Percentiles rank a stretch among this genome's conserved stretches.
Conservation (phyloP, 2,329 filamentous ascomycete species). For the Sporothrix schenckii region DNA sequence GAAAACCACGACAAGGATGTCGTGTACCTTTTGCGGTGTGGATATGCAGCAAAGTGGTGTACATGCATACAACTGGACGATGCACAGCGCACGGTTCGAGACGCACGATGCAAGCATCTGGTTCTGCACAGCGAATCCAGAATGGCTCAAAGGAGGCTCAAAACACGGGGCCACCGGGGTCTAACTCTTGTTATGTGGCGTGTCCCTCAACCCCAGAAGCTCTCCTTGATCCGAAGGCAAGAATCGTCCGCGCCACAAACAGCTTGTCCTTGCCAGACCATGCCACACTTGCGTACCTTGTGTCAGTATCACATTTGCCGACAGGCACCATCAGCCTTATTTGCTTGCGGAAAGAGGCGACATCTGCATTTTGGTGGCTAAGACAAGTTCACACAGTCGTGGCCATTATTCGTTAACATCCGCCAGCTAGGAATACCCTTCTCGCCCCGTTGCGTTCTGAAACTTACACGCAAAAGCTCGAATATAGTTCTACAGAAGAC, state of each 20-base stretch:
- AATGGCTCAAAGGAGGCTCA: conserved; percentile 6
- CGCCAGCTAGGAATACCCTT: not conserved
- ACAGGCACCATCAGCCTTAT: conserved; percentile 18
- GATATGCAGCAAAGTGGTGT: not conserved
- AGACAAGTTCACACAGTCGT: not conserved
- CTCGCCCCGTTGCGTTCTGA: not conserved
- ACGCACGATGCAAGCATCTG: not conserved
- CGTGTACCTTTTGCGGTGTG: conserved; percentile 1
- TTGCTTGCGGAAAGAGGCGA: conserved; percentile 9
- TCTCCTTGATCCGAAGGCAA: not conserved
- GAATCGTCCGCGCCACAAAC: not conserved
- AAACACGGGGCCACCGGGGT: not conserved
- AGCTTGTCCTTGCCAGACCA: not conserved
- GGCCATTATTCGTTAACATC: conserved; percentile 6
- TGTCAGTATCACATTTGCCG: not conserved
- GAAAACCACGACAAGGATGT: conserved; percentile 7
- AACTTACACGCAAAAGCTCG: not conserved
- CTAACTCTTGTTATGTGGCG: not conserved
- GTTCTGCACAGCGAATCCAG: not conserved
- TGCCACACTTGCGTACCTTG: not conserved
- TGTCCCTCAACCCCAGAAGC: not conserved
- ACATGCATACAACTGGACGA: conserved; percentile 7
- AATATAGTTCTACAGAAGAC: not conserved
- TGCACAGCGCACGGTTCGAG: not conserved
- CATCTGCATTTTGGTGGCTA: not conserved